A percentile compares a stretch with the other conserved stretches of the same genome.
Conservation (phyloP, 1,139 yeast species). For the Kluyveromyces sp. region DNA sequence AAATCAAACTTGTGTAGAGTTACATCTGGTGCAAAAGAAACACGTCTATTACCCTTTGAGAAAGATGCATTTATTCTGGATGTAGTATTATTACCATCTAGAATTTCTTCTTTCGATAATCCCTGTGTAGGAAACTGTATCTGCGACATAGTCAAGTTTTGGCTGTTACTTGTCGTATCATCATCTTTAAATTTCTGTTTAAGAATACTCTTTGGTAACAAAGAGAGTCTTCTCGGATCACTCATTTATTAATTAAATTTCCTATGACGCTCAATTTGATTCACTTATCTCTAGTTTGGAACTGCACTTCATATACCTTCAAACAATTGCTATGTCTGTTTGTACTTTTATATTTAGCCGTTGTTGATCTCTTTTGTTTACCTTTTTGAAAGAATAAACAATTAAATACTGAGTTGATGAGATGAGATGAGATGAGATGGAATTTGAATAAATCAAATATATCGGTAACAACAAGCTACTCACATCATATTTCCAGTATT, state of each 20-base stretch:
- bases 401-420: too few species aligned
- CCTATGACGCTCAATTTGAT: not conserved
- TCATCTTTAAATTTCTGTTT: slow-evolving; percentile 21
- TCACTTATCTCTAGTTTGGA: not conserved
- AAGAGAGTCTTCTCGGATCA: slow-evolving; percentile 30
- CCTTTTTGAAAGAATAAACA: too few species aligned
- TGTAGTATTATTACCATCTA: slow-evolving; percentile 23
- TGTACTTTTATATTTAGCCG: too few species aligned
- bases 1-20: slow-evolving; percentile 59
- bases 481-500: too few species aligned
- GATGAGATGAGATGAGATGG: too few species aligned
- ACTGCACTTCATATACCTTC: too few species aligned
- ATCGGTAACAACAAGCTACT: too few species aligned
- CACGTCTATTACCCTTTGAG: slow-evolving; percentile 37
- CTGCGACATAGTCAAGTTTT: slow-evolving; percentile 10
- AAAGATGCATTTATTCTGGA: slow-evolving; percentile 20
- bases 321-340: too few species aligned
- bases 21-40: slow-evolving; percentile 71
- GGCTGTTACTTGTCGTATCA: slow-evolving; percentile 27
- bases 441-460: too few species aligned
- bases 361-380: too few species aligned
- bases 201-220: slow-evolving; percentile 33
- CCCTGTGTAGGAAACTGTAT: slow-evolving; percentile 11
- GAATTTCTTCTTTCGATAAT: slow-evolving; percentile 10
- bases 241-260: not conserved